Conservation (phyloP, 2,329 filamentous ascomycete genomes). For the Phialophora macrospora region DNA sequence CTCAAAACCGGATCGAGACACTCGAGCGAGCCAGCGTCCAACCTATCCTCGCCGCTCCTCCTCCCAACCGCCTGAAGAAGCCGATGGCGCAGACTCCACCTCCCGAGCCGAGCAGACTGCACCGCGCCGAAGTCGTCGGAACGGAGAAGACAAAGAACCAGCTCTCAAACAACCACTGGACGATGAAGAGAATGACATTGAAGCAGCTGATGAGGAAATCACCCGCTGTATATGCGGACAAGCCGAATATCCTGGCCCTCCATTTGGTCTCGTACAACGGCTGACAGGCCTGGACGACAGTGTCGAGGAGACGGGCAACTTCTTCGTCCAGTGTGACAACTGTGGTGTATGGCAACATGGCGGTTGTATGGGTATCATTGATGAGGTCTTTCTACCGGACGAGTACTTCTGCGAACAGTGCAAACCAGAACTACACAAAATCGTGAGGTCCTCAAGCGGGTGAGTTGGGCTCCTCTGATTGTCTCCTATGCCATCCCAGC, state of each 20-base stretch:
- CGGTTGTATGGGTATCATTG: slow-evolving; percentile 95
- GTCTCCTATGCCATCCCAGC: slow-evolving; percentile 15
- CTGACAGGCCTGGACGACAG: slow-evolving; percentile 20
- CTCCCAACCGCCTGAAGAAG: slow-evolving; percentile 59
- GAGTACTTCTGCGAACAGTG: slow-evolving; percentile 99
- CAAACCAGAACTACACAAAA: slow-evolving; percentile 85
- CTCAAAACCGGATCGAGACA: slow-evolving; percentile 74
- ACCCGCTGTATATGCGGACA: slow-evolving; percentile 94
- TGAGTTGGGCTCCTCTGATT: slow-evolving; percentile 56
- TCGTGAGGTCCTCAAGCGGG: slow-evolving; percentile 81
- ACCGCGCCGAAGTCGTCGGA: slow-evolving; percentile 79
- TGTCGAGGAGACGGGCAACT: slow-evolving; percentile 82
- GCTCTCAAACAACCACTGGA: slow-evolving; percentile 54
- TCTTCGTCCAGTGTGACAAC: slow-evolving; percentile 97
- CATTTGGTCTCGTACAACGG: slow-evolving; percentile 31
- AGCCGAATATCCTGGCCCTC: slow-evolving; percentile 86
- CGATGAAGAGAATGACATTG: slow-evolving; percentile 66
- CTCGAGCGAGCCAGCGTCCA: slow-evolving; percentile 72
- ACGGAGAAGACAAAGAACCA: slow-evolving; percentile 59
- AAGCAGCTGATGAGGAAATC: slow-evolving; percentile 84
- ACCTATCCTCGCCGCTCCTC: slow-evolving; percentile 76
- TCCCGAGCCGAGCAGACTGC: slow-evolving; percentile 51
- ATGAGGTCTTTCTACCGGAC: slow-evolving; percentile 88
- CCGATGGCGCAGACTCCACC: slow-evolving; percentile 59
- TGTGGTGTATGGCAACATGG: slow-evolving; percentile 99